A percentile compares a stretch with the other conserved stretches of the same genome.
Evolutionary conservation across 345 rosid species (phyloP).

Genomic region (Eucalyptus sideroxylon): DNA sequence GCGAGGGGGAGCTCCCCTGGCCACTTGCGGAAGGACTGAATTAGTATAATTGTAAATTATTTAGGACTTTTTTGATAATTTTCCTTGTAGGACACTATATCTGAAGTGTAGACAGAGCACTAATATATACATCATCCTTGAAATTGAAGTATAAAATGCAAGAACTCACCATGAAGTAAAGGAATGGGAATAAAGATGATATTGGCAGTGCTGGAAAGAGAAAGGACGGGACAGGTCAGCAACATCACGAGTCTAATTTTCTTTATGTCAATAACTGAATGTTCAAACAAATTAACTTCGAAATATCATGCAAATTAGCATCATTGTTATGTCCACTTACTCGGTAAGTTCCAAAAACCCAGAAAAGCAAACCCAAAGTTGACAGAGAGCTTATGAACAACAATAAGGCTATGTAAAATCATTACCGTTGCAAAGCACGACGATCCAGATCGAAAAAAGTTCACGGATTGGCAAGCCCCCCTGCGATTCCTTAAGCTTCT

Average conservation of each 20-base stretch:
- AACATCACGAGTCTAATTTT: background rate
- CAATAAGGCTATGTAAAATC: background rate
- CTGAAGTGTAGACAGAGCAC: background rate
- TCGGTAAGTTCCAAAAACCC: background rate
- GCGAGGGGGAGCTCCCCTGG: too few relatives aligned
- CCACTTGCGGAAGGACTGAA: too few relatives aligned
- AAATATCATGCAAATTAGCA: background rate
- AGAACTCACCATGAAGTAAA: slow-evolving; percentile 87
- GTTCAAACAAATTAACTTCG: background rate
- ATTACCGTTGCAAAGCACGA: slow-evolving; percentile 60
- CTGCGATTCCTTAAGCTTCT: slow-evolving; percentile 34
- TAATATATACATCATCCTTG: background rate
- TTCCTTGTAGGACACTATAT: background rate
- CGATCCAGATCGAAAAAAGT: slow-evolving; percentile 53
- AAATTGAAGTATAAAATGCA: background rate
- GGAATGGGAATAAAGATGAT: slow-evolving; percentile 77
- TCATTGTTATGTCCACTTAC: background rate
- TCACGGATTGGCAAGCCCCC: slow-evolving; percentile 51
- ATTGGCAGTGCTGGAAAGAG: slow-evolving; percentile 74
- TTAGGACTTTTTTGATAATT: too few relatives aligned
- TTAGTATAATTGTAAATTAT: too few relatives aligned
- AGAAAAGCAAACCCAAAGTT: background rate
- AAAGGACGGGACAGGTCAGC: background rate
- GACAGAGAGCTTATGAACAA: background rate
- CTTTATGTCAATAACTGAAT: background rate